phyloP scores from a whole-genome alignment of 2,329 filamentous ascomycete genomes.

The Fusarium protoensiforme region DNA sequence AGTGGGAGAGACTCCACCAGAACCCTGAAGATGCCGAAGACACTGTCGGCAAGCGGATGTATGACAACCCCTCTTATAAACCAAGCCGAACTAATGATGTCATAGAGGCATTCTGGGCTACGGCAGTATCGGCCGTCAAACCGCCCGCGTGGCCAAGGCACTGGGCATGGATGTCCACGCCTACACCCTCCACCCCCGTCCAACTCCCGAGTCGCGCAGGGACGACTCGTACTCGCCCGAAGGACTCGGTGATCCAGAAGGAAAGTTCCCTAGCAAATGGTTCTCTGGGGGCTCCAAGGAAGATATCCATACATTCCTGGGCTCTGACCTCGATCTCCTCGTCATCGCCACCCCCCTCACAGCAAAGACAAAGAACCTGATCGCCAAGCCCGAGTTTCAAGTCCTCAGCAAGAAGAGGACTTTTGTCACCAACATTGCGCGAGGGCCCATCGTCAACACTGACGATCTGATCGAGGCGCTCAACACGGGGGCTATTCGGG shows the following conservation, averaged over 20 bases:
- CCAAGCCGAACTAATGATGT: background rate
- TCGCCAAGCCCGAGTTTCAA: constrained; percentile 63
- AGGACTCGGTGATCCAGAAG: constrained; percentile 68
- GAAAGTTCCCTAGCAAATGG: constrained; percentile 61
- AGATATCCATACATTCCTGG: constrained; percentile 62
- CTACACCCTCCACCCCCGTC: constrained; percentile 77
- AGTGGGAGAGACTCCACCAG: constrained; percentile 52
- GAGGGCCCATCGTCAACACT: constrained; percentile 63
- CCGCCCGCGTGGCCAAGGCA: constrained; percentile 67
- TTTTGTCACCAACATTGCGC: constrained; percentile 77
- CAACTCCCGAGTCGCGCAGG: constrained; percentile 70
- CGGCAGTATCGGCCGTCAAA: constrained; percentile 64
- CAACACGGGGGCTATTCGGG: constrained; percentile 56
- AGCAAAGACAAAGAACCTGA: constrained; percentile 56
- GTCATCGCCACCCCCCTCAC: constrained; percentile 65
- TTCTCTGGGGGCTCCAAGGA: constrained; percentile 57
- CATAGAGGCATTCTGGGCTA: constrained; percentile 64
- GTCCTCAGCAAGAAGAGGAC: constrained; percentile 60
- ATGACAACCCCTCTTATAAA: constrained; percentile 34
- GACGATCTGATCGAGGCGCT: constrained; percentile 72
- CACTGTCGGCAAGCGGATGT: constrained; percentile 61
- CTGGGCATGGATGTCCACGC: constrained; percentile 80
- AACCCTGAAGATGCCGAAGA: constrained; percentile 50
- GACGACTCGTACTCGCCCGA: constrained; percentile 76
- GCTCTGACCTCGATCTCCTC: constrained; percentile 62